Evolutionary conservation across 352 stramenopile species (phyloP), one percentile per base, ranked within the genome.

Genomic region (Phytophthora citricola): DNA sequence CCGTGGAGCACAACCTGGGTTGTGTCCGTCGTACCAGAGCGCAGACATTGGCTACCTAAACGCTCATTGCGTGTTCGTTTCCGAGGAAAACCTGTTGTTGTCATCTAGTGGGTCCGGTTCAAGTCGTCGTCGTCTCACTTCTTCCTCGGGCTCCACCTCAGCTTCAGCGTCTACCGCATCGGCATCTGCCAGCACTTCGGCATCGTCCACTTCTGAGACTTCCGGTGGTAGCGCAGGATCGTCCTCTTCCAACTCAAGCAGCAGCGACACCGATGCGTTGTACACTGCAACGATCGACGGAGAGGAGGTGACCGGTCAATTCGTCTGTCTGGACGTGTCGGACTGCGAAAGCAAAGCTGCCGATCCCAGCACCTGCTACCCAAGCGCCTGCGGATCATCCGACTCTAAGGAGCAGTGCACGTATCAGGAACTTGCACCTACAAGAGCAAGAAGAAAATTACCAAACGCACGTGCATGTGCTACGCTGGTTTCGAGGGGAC

Each of bases 21-120:
- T 95, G 4, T 95, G 87, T 49, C 87, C 85, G 44, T 93, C 86
- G 15, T 95, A 87, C 69, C 87, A 95, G 66, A 85, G 74, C 47
- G 61, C 74, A 6, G 83, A 92, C 49, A 65, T 83, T 32, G 76
- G 83, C 36, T 94, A 91, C 68, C 48, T 95, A 10, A 94, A 95
- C 58, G 78, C 86, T 15, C 87, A 95, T 65, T 95, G 87, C 51
- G 74, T 95, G 2, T 92, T 95, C 26, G 83, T 92, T 26, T 79
- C 85, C 14, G 83, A 92, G 69, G 76, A 91, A 45, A 73, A 58
- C 20, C n/a, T 76, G 26, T 61, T 39, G 4, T 40, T 69, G 39
- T 74, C 52, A n/a, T 66, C 51, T 20, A 73, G 69, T 10, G 57
- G 46, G 29, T 60, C 40, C 22, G 55, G 52, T 4, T 58, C 46